Evolutionary conservation across 148 eudicot species (phyloP), one percentile per base, ranked within the genome.

Genomic region (Selenicereus undatus): DNA sequence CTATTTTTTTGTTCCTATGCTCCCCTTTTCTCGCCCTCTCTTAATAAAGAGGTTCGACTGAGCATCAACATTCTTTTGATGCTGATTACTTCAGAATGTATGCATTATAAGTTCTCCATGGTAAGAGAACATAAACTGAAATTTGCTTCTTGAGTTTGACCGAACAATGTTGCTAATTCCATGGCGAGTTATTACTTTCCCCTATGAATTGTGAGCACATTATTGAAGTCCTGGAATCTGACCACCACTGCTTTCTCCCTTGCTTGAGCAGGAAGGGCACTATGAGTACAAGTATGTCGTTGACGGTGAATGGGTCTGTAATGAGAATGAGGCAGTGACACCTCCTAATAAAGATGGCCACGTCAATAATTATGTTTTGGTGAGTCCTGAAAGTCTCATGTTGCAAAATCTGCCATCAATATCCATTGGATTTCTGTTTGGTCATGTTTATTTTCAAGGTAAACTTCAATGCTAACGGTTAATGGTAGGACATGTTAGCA

Each of bases 281-380:
- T 93, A 91, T 43, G 97, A 93, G 84, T 95, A 95, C 92, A 95
- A 93, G 91, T 95, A 95, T 74, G 75, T 95, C 39, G 91, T 92
- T 29, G 95, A 96, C 82, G 95, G 97, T 27, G 91, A 92, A 85
- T 96, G 99, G 99, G 21, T 87, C 77, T 84, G 85, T 90, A 96
- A 93, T 81, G 82, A 82, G 80, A 1, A 85, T 68, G 99, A 96
- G 84, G 93, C 77, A 65, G 69, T 92, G 43, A 96, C 95, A 68
- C 50, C 77, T 73, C 88, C 83, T 79, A 91, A 90, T 86, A 84
- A 85, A 26, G 99, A 95, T 75, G 97, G 97, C 26, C 90, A 93
- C 73, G 85, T 93, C 81, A 95, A 95, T 90, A 95, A 95, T 84
- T 95, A 88, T 78, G 81, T 95, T 77, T 83, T 77, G 88, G 97